phyloP scores from a whole-genome alignment of 345 rosid genomes.

The Balakata baccata region DNA sequence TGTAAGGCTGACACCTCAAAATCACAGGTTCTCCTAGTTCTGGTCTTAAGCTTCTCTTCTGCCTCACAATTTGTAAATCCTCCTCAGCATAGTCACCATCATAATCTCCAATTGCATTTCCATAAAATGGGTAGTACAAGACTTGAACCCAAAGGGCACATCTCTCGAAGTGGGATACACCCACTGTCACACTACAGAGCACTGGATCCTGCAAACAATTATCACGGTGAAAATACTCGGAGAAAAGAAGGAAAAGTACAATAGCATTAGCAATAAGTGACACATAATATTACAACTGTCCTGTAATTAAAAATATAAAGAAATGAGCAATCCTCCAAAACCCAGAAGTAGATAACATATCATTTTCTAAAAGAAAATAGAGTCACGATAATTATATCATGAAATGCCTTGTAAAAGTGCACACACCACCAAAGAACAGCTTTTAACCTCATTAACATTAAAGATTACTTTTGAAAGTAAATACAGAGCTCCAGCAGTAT shows the following conservation, averaged over 20 bases:
- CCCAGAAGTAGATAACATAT: neutral
- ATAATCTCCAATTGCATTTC: conserved; percentile 72
- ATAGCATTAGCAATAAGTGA: neutral
- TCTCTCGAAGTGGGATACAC: conserved; percentile 94
- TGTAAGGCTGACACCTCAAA: conserved; percentile 94
- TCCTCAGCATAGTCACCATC: conserved; percentile 86
- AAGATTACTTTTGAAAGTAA: neutral
- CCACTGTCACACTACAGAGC: conserved; percentile 86
- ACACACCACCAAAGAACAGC: too few relatives aligned
- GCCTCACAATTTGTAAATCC: conserved; percentile 78
- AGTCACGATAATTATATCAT: neutral
- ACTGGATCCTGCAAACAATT: conserved; percentile 71
- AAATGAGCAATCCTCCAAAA: neutral
- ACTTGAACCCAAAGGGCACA: conserved; percentile 97
- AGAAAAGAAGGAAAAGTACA: neutral
- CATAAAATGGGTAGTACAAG: conserved; percentile 89
- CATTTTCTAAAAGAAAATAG: too few relatives aligned
- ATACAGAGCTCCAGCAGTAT: neutral
- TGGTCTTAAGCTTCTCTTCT: conserved; percentile 72
- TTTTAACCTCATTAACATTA: neutral
- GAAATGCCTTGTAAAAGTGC: neutral
- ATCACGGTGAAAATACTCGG: conserved; percentile 2
- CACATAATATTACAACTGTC: neutral
- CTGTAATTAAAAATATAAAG: neutral
- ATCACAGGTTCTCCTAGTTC: conserved; percentile 95